Evolutionary conservation across 306 rosid genomes (phyloP), one percentile per base, ranked within the genome.

Genomic region (Pueraria montana): DNA sequence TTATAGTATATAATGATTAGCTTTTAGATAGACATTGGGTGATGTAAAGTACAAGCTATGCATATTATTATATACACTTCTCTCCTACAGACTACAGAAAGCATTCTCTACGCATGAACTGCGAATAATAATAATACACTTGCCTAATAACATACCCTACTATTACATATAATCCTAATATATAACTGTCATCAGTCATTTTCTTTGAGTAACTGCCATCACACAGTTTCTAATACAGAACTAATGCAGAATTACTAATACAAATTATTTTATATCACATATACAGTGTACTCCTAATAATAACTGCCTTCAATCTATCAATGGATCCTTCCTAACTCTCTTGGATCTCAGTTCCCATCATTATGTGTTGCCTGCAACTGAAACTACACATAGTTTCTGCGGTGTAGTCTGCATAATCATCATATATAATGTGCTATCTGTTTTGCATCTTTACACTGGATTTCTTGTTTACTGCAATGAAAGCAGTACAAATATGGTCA

Each of bases 351-450:
- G 16, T 56, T 56, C 30, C 62, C 63, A 56, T 56, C 61, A 56
- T 53, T n/a, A n/a, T 23, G 65, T 58, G 81, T 67, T 66, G 63
- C 66, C 66, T 58, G 46, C 65, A 32, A 46, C 9, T 18, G 50
- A 58, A 62, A 75, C 76, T 65, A 27, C 49, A 32, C n/a, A 30
- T 16, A 26, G 77, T 40, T 76, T 75, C 72, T 50, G 18, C 13
- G 48, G 18, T 63, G 9, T 52, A 75, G 26, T 43, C 45, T 16
- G 42, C 70, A n/a, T 64, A 32, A 24, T 63, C 69, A 63, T 27
- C 43, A 27, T 32, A 17, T 32, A 34, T 32, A 7, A 65, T 12
- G 3, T 64, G 24, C 26, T 65, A 18, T 34, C 23, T 36, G 48
- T 9, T 32, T 65, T 8, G 48, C 46, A 36, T 48, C 36, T 48